phyloP scores from a whole-genome alignment of 2,329 filamentous ascomycete species.

The Diaporthe citriasiana region DNA sequence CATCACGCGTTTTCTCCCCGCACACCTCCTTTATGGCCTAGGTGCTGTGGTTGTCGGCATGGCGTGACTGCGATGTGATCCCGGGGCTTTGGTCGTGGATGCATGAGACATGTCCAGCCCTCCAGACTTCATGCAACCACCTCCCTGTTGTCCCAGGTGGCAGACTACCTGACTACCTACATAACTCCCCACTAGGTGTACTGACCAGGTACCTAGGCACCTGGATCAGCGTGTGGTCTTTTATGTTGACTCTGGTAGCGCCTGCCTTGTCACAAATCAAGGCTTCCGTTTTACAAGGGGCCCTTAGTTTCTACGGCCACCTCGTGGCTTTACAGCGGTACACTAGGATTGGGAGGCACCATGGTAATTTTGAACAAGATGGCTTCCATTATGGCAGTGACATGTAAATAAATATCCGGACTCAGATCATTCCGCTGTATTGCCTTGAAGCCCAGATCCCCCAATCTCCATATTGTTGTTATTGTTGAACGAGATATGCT shows the following conservation, averaged over 20 bases:
- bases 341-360: background rate
- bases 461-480: background rate
- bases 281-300: constrained; percentile 25
- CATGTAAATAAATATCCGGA: background rate
- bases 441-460: background rate
- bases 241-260: constrained; percentile 16
- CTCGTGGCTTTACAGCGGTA: background rate
- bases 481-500: background rate
- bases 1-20: background rate
- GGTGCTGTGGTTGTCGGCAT: constrained; percentile 11
- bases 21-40: constrained; percentile 14
- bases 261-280: constrained; percentile 29
- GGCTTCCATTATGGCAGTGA: background rate
- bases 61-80: constrained; percentile 26
- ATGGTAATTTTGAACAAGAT: too few species aligned
- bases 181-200: background rate
- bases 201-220: background rate
- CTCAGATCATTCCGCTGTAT: background rate
- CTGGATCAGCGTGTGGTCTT: background rate
- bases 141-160: constrained; percentile 27
- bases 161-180: background rate
- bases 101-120: constrained; percentile 31
- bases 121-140: constrained; percentile 20
- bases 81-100: constrained; percentile 10
- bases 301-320: constrained; percentile 11